phyloP scores from a whole-genome alignment of 305 asterid species.

The Rubia occidens region DNA sequence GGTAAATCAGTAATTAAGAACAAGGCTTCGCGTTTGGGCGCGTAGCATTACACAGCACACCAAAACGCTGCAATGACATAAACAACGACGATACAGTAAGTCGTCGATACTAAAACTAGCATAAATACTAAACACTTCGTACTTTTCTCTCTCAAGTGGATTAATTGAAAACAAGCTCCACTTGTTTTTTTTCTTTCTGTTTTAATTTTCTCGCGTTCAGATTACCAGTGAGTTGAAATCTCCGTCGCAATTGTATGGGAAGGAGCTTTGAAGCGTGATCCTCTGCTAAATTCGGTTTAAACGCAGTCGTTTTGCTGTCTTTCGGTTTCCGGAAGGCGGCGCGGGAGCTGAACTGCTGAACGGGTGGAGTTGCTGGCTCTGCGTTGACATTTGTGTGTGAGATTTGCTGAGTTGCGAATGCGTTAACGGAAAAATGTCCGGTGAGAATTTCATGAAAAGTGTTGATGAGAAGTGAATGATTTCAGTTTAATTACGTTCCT shows the following conservation, averaged over 20 bases:
- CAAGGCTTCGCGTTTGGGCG: slow-evolving; percentile 1
- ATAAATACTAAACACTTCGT: background rate
- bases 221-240: background rate
- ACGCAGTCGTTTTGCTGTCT: background rate
- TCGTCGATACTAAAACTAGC: background rate
- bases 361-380: background rate
- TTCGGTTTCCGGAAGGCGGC: slow-evolving; percentile 2
- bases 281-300: background rate
- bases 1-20: background rate
- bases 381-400: background rate
- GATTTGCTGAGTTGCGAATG: background rate
- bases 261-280: background rate
- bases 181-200: background rate
- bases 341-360: background rate
- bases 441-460: background rate
- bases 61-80: background rate
- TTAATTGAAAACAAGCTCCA: background rate
- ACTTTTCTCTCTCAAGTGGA: background rate
- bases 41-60: background rate
- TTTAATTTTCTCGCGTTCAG: background rate
- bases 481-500: background rate
- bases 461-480: background rate
- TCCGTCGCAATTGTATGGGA: background rate
- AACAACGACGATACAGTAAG: background rate
- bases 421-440: slow-evolving; percentile 15